Evolutionary conservation across 148 eudicot genomes (phyloP).

Genomic region (Persicaria maculosa): DNA sequence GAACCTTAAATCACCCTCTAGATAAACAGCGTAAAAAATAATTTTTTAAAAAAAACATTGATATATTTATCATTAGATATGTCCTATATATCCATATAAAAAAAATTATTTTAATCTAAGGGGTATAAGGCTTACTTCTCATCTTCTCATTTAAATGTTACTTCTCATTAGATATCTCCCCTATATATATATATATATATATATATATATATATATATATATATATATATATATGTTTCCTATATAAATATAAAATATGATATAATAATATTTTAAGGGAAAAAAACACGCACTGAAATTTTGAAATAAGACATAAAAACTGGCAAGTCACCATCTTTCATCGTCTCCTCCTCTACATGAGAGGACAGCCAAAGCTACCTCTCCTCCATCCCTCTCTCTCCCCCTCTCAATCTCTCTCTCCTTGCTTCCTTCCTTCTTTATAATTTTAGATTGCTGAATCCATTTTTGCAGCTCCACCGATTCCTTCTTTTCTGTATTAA

Average conservation of each 20-base stretch:
- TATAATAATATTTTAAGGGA: background rate
- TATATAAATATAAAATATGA: background rate
- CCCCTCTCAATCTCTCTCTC: constrained; percentile 18
- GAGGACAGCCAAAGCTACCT: constrained; percentile 54
- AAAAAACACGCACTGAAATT: constrained; percentile 9
- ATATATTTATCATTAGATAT: no score
- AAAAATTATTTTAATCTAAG: no score
- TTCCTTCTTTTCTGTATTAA: constrained; percentile 8
- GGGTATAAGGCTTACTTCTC: no score
- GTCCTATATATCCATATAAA: no score
- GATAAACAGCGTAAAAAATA: no score
- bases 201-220: background rate
- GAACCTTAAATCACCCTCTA: no score
- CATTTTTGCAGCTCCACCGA: constrained; percentile 15
- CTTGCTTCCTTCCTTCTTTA: constrained; percentile 19
- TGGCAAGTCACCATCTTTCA: constrained; percentile 50
- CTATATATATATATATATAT: no score
- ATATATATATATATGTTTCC: no score
- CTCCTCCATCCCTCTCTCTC: constrained; percentile 21
- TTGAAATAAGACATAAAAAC: constrained; percentile 26
- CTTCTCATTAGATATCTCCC: no score
- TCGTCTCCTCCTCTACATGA: constrained; percentile 47
- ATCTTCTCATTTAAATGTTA: no score
- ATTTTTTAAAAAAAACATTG: no score
- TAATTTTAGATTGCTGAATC: constrained; percentile 13